phyloP scores from a whole-genome alignment of 257 asterid genomes.

The Anisodus tanguticus region DNA sequence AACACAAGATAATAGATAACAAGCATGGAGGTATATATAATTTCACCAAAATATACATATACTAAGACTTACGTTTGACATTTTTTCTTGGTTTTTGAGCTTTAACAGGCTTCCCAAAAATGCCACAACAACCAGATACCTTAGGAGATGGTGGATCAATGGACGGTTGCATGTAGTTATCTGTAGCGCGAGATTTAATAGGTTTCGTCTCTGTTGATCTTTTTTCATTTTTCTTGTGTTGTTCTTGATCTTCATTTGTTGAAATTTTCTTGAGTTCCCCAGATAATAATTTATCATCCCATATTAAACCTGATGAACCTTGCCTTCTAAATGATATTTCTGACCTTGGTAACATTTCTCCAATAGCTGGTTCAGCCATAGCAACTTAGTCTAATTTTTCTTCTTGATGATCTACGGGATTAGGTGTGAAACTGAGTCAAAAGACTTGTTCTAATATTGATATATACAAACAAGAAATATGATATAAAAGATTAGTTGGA shows the following conservation, averaged over 20 bases:
- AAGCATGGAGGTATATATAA: neutral
- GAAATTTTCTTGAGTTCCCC: conserved; percentile 43
- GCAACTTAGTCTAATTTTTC: neutral
- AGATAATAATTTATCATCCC: conserved; percentile 51
- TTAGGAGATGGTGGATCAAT: conserved; percentile 59
- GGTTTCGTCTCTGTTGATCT: conserved; percentile 27
- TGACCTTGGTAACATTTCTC: conserved; percentile 45
- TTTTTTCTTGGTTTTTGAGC: conserved; percentile 31
- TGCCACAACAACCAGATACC: conserved; percentile 52
- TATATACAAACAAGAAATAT: conserved; percentile 15
- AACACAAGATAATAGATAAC: neutral
- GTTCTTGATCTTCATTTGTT: conserved; percentile 30
- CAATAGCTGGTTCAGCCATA: conserved; percentile 21
- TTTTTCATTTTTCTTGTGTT: neutral
- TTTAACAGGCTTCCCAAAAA: conserved; percentile 42
- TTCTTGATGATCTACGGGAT: neutral
- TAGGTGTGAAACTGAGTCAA: neutral
- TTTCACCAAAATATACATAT: neutral
- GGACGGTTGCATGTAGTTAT: conserved; percentile 33
- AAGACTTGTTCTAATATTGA: neutral
- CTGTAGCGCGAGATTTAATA: neutral
- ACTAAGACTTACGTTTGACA: conserved; percentile 39
- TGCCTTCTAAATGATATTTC: conserved; percentile 55
- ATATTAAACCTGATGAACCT: conserved; percentile 59
- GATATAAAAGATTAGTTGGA: conserved; percentile 13